A percentile compares a stretch with the other conserved stretches of the same genome.
phyloP scores from a whole-genome alignment of 768 basidiomycete species.

The Russula foetens region DNA sequence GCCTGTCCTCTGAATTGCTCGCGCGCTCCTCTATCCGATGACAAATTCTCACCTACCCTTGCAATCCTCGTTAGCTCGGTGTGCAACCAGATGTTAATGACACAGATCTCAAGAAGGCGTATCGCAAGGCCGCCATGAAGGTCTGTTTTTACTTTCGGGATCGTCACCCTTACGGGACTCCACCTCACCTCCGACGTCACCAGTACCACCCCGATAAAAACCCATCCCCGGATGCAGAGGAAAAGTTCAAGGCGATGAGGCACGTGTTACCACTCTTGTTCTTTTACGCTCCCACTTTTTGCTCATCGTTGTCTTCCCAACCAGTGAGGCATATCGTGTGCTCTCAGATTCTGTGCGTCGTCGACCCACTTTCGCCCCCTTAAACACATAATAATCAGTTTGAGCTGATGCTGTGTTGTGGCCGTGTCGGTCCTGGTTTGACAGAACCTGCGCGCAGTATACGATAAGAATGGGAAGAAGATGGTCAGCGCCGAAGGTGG shows the following conservation, averaged over 20 bases:
- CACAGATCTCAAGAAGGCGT: conserved; percentile 86
- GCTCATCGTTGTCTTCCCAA: background rate
- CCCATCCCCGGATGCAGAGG: conserved; percentile 82
- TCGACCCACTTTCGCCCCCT: background rate
- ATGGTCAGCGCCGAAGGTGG: conserved; percentile 82
- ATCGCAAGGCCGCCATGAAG: conserved; percentile 91
- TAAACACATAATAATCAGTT: background rate
- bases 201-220: conserved; percentile 98
- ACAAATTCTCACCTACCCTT: conserved; percentile 4
- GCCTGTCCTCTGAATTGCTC: background rate
- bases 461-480: conserved; percentile 92
- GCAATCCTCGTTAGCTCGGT: conserved; percentile 42
- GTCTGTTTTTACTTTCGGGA: conserved; percentile 32
- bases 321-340: conserved; percentile 92
- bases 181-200: background rate
- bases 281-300: background rate
- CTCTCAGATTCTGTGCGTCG: conserved; percentile 62
- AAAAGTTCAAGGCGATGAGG: conserved; percentile 97
- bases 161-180: too few species aligned
- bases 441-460: conserved; percentile 77
- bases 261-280: conserved; percentile 25
- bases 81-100: conserved; percentile 69
- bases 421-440: background rate
- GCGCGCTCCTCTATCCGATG: conserved; percentile 21
- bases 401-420: background rate